phyloP scores from a whole-genome alignment of 345 rosid genomes.

The Gossypium stocksii region DNA sequence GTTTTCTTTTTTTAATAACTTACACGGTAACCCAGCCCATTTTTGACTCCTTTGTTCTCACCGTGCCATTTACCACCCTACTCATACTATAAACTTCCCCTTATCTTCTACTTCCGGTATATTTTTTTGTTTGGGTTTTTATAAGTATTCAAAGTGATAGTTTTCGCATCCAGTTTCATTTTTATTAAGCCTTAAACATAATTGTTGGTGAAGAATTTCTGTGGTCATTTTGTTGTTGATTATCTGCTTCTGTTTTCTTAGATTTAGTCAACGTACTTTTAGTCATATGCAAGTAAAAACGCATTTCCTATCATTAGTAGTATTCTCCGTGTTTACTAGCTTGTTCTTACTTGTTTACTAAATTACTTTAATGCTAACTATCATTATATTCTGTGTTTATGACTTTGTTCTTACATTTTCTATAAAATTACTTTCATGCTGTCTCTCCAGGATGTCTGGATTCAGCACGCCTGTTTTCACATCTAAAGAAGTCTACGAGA shows the following conservation, averaged over 20 bases:
- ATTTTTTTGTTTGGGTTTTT: not conserved
- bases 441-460: constrained; percentile 47
- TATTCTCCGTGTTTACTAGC: no score
- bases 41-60: no score
- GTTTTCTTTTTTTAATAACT: no score
- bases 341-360: no score
- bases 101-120: not conserved
- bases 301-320: not conserved
- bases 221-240: not conserved
- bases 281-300: not conserved
- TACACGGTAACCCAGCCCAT: no score
- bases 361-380: not conserved
- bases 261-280: no score
- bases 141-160: not conserved
- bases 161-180: not conserved
- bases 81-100: not conserved
- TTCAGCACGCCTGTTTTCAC: constrained; percentile 62
- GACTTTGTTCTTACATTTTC: not conserved
- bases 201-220: not conserved
- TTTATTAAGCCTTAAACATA: not conserved
- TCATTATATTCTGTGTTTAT: not conserved
- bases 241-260: not conserved
- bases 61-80: no score
- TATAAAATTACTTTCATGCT: not conserved
- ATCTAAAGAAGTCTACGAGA: constrained; percentile 67